Evolutionary conservation across 2,329 filamentous ascomycete species (phyloP).

Genomic region (Lachnellula cervina): DNA sequence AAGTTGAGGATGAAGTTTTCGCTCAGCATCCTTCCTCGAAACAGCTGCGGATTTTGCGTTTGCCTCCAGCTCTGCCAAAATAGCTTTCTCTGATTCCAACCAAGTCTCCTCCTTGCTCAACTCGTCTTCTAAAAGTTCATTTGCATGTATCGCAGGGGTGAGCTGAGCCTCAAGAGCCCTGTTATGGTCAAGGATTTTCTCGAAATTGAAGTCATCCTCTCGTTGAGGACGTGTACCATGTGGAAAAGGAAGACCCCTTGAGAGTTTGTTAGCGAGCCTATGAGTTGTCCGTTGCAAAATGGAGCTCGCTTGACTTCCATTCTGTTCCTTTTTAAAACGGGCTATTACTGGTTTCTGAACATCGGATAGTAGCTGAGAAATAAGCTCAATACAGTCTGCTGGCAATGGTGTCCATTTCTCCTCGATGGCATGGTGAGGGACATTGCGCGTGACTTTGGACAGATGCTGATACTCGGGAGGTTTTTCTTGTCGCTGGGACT

Average conservation of each 20-base stretch:
- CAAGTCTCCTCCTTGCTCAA: conserved; percentile 50
- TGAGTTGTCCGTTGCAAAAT: conserved; percentile 52
- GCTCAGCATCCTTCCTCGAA: conserved; percentile 42
- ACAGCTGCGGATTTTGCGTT: conserved; percentile 52
- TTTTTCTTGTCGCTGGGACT: conserved; percentile 5
- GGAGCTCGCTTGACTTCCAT: conserved; percentile 41
- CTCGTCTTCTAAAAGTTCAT: conserved; percentile 55
- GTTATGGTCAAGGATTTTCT: conserved; percentile 58
- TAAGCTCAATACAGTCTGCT: conserved; percentile 47
- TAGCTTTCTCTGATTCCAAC: conserved; percentile 51
- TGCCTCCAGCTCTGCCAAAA: conserved; percentile 46
- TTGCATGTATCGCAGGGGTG: conserved; percentile 57
- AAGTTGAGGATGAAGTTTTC: conserved; percentile 30
- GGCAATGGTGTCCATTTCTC: conserved; percentile 62
- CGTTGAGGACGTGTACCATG: conserved; percentile 46
- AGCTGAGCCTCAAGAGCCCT: conserved; percentile 52
- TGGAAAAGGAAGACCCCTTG: conserved; percentile 62
- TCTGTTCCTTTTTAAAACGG: conserved; percentile 43
- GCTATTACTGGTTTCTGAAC: conserved; percentile 59
- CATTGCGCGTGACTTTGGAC: conserved; percentile 43
- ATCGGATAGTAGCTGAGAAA: conserved; percentile 52
- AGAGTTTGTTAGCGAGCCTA: conserved; percentile 53
- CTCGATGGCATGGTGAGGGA: conserved; percentile 62
- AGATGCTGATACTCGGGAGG: conserved; percentile 44
- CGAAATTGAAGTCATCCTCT: conserved; percentile 60